Evolutionary conservation across 345 rosid species (phyloP).

Genomic region (Crucihimalaya himalaica): DNA sequence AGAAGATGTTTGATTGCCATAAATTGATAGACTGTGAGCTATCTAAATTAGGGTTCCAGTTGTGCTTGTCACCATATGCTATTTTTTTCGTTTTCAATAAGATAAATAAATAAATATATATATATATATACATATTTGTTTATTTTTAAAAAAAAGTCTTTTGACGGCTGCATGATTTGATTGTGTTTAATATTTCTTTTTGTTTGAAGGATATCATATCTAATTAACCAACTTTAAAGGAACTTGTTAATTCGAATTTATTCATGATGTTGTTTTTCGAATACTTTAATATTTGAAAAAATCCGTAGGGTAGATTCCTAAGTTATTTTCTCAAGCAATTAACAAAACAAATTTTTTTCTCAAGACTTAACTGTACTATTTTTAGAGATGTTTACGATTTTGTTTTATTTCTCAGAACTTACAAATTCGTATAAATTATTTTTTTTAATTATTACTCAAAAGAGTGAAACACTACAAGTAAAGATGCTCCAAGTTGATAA

Average conservation of each 20-base stretch:
- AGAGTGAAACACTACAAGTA: slow-evolving; percentile 29
- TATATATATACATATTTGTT: neutral
- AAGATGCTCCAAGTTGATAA: slow-evolving; percentile 12
- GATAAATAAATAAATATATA: neutral
- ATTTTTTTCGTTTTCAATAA: neutral
- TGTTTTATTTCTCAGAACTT: neutral
- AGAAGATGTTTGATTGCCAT: slow-evolving; percentile 15
- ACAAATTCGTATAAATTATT: neutral
- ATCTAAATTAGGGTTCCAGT: slow-evolving; percentile 28
- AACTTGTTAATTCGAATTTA: neutral
- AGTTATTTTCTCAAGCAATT: slow-evolving; percentile 4
- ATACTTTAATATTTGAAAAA: neutral
- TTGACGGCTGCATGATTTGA: neutral
- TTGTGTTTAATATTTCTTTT: neutral
- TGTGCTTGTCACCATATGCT: slow-evolving; percentile 13
- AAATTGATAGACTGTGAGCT: slow-evolving; percentile 34
- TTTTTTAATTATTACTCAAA: slow-evolving; percentile 20
- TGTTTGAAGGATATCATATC: neutral
- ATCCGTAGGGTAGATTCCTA: neutral
- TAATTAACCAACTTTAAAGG: neutral
- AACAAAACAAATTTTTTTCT: neutral
- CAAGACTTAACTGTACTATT: neutral
- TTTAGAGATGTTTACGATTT: neutral
- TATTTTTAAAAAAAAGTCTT: too few relatives aligned
- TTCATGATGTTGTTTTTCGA: neutral